Percentiles rank a stretch among this genome's conserved stretches.
Conservation (phyloP, 1,284 basidiomycete genomes). For the Ganoderma lingzhi region DNA sequence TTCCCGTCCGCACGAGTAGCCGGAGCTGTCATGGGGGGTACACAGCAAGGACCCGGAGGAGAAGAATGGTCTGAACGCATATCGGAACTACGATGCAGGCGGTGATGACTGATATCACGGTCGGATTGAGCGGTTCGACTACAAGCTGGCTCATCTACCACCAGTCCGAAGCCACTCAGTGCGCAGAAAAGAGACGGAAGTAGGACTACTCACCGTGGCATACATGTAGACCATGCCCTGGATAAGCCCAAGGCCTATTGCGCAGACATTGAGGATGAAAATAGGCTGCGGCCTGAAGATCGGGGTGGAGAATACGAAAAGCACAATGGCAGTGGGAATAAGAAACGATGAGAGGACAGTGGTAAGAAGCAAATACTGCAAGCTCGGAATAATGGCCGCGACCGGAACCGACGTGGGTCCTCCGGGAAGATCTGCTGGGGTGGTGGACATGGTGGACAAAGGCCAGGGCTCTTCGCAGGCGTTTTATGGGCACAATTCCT, state of each 20-base stretch:
- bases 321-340: slow-evolving; percentile 32
- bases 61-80: slow-evolving; percentile 34
- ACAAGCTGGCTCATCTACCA: background rate
- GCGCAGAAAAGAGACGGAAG: too few relatives aligned
- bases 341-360: slow-evolving; percentile 27
- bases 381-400: background rate
- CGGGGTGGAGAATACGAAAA: slow-evolving; percentile 37
- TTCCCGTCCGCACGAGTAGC: background rate
- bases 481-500: background rate
- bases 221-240: slow-evolving; percentile 18
- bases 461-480: background rate
- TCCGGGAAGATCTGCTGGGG: background rate
- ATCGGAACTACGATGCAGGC: slow-evolving; percentile 26
- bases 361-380: slow-evolving; percentile 24
- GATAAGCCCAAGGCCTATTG: slow-evolving; percentile 30
- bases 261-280: slow-evolving; percentile 38
- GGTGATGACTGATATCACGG: slow-evolving; percentile 8
- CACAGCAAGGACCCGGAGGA: slow-evolving; percentile 36
- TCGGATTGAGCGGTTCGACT: background rate
- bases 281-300: slow-evolving; percentile 34
- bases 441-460: background rate
- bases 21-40: slow-evolving; percentile 27
- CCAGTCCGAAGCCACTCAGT: background rate
- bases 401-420: background rate
- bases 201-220: background rate